Evolutionary conservation across 495 filamentous ascomycete genomes (phyloP), one percentile per base, ranked within the genome.

Genomic region (Tuber melanosporum): DNA sequence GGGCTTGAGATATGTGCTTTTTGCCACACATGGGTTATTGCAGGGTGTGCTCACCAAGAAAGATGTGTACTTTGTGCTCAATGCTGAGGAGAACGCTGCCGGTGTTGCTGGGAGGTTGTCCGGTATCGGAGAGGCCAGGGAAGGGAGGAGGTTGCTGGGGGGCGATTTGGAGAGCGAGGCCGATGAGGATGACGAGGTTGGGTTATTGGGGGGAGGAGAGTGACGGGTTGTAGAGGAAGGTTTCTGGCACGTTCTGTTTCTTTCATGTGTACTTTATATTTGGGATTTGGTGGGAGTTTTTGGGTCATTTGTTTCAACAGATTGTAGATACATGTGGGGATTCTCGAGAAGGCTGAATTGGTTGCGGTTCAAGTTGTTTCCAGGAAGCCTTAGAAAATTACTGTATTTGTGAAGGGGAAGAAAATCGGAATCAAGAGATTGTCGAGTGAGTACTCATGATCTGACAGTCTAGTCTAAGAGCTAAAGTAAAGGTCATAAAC

Each of bases 41-140:
- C 91, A 92, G 83, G 95, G 95, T 1, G 82, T 99, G 71, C 85
- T 98, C 80, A 99, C 96, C 36, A 98, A 98, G 88, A 98, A 99
- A 86, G 95, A 99, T 85, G 91, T 97, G n/a, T 98, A 94, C 92
- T 93, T 92, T 81, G 90, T 97, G 32, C 85, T 99, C 17, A 94
- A 97, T 83, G 92, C 92, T 36, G 89, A 91, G 22, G 92, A 94
- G 80, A 91, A 90, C 84, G 84, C 71, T 79, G 84, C 14, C 73
- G 83, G 73, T 2, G 71, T 66, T 6, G 36, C 79, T 1, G 82
- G 74, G 19, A 49, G 76, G 47, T 12, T 73, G 77, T 77, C 70
- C n/a, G 66, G 17, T 32, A 72, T 77, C 39, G 78, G 57, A 20
- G 73, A 70, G n/a, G 69, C 26, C 41, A 71, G 62, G 42, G 77